Conservation (phyloP, 2,329 filamentous ascomycete species). For the Chaetoscypha palmicola region DNA sequence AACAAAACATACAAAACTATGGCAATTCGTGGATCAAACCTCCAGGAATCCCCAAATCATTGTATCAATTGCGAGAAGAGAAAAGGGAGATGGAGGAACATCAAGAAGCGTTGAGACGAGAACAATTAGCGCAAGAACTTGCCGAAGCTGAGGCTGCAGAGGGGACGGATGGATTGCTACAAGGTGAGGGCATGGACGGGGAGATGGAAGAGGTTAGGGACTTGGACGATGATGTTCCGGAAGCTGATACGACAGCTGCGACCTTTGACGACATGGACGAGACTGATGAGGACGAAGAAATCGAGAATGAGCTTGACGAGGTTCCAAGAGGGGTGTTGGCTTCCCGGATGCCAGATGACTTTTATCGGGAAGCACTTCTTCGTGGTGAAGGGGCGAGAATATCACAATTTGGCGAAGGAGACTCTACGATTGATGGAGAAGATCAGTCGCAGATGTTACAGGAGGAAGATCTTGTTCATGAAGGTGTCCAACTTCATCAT, state of each 20-base stretch:
- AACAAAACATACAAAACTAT: constrained; percentile 76
- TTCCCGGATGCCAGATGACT: constrained; percentile 49
- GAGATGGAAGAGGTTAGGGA: constrained; percentile 48
- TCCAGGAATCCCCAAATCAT: constrained; percentile 79
- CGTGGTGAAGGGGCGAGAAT: constrained; percentile 43
- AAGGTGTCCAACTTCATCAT: constrained; percentile 27
- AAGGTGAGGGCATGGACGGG: constrained; percentile 24
- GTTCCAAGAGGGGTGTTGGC: constrained; percentile 27
- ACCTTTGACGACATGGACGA: constrained; percentile 35
- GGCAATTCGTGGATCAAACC: constrained; percentile 87
- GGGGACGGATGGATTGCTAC: constrained; percentile 34
- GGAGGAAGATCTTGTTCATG: constrained; percentile 50
- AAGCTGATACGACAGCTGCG: constrained; percentile 39
- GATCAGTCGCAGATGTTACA: constrained; percentile 53
- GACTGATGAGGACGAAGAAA: constrained; percentile 27
- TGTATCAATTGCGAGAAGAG: constrained; percentile 86
- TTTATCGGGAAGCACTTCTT: constrained; percentile 52
- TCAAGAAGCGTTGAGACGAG: constrained; percentile 63
- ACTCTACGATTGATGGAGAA: constrained; percentile 49
- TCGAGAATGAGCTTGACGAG: constrained; percentile 32
- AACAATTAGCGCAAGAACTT: constrained; percentile 66
- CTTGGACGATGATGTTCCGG: constrained; percentile 67
- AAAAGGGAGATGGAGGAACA: constrained; percentile 82
- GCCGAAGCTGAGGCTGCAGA: constrained; percentile 56
- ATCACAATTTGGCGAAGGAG: constrained; percentile 37